Conservation (phyloP, 495 filamentous ascomycete genomes). For the Apodospora peruviana region DNA sequence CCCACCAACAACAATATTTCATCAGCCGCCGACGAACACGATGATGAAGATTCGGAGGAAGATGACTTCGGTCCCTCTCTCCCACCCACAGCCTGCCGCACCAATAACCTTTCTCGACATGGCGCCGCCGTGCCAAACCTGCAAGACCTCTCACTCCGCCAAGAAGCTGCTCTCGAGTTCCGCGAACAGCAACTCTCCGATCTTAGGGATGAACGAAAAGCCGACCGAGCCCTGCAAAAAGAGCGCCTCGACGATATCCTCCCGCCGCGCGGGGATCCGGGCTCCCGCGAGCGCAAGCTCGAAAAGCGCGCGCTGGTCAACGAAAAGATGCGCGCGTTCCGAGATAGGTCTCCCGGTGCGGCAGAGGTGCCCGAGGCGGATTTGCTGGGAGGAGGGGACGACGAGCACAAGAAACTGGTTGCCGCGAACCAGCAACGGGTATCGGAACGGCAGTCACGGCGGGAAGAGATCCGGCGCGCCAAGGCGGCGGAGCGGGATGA, state of each 20-base stretch:
- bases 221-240: constrained; percentile 55
- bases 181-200: constrained; percentile 44
- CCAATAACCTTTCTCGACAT: constrained; percentile 67
- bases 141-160: constrained; percentile 66
- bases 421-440: constrained; percentile 51
- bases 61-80: constrained; percentile 68
- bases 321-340: constrained; percentile 54
- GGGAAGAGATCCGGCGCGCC: constrained; percentile 59
- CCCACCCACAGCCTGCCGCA: constrained; percentile 58
- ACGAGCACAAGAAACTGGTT: constrained; percentile 52
- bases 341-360: constrained; percentile 50
- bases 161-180: constrained; percentile 48
- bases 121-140: constrained; percentile 72
- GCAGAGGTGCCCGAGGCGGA: constrained; percentile 54
- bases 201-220: constrained; percentile 54
- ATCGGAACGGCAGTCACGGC: constrained; percentile 58
- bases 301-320: constrained; percentile 65
- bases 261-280: constrained; percentile 75
- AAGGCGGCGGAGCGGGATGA: constrained; percentile 60
- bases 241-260: constrained; percentile 67
- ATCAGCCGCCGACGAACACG: constrained; percentile 27
- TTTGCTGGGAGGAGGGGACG: constrained; percentile 58
- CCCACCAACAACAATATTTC: background rate
- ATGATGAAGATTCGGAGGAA: constrained; percentile 51
- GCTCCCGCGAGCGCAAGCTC: constrained; percentile 75